A percentile compares a stretch with the other conserved stretches of the same genome.
Conservation (phyloP, 345 rosid genomes). For the Eucalyptus paniculata region DNA sequence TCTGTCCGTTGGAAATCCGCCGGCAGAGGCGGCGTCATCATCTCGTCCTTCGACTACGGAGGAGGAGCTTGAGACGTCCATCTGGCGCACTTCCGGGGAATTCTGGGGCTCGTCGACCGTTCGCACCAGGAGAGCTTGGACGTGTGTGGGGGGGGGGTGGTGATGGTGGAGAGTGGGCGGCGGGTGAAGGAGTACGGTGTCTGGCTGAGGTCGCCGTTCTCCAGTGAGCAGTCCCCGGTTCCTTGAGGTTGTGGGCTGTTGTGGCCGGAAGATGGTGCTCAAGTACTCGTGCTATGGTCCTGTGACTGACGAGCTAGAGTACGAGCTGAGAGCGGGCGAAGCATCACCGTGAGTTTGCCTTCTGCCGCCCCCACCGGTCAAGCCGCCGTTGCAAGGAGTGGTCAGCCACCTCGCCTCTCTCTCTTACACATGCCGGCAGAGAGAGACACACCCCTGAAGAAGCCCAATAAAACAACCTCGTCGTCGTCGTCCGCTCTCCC, state of each 20-base stretch:
- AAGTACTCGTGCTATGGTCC: not conserved
- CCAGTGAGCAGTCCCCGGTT: not conserved
- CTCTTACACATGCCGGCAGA: no score
- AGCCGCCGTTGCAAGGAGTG: no score
- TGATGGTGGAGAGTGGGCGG: no score
- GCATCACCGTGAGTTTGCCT: not conserved
- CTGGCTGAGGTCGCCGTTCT: not conserved
- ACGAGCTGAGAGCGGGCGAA: no score
- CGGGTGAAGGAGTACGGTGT: not conserved
- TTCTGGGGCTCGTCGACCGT: no score
- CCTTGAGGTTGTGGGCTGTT: not conserved
- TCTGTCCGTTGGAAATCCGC: accelerated
- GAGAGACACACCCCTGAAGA: no score
- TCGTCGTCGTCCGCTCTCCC: not conserved
- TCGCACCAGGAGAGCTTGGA: no score
- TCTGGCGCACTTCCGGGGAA: no score
- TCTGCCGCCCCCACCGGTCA: not conserved
- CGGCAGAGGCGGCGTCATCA: no score
- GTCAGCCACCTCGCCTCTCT: not conserved
- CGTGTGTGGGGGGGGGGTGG: no score
- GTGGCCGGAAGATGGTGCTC: not conserved
- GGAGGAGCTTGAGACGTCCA: no score
- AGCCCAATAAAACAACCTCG: not conserved
- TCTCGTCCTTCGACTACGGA: no score
- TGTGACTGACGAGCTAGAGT: not conserved